phyloP scores from a whole-genome alignment of 2,329 filamentous ascomycete species.

The Calonectria hongkongensis region DNA sequence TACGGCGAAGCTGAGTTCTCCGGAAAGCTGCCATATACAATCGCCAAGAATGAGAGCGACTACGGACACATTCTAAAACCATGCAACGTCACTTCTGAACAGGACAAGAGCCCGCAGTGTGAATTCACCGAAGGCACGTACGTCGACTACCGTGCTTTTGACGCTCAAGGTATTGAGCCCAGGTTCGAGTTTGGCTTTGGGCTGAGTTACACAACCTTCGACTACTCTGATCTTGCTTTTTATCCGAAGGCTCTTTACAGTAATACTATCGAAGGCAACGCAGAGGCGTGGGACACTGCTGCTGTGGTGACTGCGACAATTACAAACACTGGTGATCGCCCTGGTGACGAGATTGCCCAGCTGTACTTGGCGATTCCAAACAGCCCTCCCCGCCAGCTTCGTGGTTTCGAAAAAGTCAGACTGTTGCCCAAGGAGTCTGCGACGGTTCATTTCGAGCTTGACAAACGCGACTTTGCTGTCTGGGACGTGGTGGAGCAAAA shows the following conservation, averaged over 20 bases:
- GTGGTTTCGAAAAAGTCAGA: slow-evolving; percentile 30
- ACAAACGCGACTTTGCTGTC: slow-evolving; percentile 24
- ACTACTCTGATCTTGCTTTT: slow-evolving; percentile 55
- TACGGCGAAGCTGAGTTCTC: slow-evolving; percentile 74
- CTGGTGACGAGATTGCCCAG: slow-evolving; percentile 26
- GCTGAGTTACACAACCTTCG: slow-evolving; percentile 79
- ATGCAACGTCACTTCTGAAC: background rate
- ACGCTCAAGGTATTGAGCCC: slow-evolving; percentile 73
- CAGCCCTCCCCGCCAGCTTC: slow-evolving; percentile 25
- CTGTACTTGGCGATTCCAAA: slow-evolving; percentile 25
- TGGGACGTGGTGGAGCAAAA: slow-evolving; percentile 26
- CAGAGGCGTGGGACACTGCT: slow-evolving; percentile 24
- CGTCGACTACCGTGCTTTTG: slow-evolving; percentile 80
- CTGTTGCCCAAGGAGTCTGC: slow-evolving; percentile 1
- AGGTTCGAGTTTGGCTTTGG: slow-evolving; percentile 80
- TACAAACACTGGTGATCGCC: slow-evolving; percentile 21
- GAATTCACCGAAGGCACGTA: slow-evolving; percentile 77
- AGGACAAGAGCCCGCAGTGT: slow-evolving; percentile 53
- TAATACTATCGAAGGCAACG: slow-evolving; percentile 11
- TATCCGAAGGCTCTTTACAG: background rate
- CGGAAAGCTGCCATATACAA: slow-evolving; percentile 78
- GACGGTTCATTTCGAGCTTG: slow-evolving; percentile 11
- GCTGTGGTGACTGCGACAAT: slow-evolving; percentile 19
- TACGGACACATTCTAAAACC: slow-evolving; percentile 58
- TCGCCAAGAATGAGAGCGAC: slow-evolving; percentile 72